phyloP scores from a whole-genome alignment of 78 protist genomes.

The Diacronema lutheri region DNA sequence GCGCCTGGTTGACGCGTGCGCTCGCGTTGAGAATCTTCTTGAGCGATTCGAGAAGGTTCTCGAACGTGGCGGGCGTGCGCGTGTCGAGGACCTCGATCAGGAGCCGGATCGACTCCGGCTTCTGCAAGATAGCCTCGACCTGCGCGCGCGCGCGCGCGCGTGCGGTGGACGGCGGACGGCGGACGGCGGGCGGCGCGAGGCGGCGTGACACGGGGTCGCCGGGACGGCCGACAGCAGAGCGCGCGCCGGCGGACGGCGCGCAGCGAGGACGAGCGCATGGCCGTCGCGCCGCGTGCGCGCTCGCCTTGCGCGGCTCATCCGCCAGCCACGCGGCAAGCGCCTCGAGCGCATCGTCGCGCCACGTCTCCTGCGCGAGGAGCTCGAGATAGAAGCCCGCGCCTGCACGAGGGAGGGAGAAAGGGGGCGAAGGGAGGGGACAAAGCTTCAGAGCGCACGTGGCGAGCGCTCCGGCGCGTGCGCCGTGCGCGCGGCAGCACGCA shows the following conservation, averaged over 20 bases:
- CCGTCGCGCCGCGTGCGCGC: not conserved
- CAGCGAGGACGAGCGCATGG: too few relatives aligned
- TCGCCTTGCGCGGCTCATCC: conserved; percentile 7
- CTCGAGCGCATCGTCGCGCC: conserved; percentile 77
- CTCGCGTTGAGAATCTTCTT: not conserved
- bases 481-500: not conserved
- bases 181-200: not conserved
- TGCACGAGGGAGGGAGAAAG: too few relatives aligned
- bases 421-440: too few relatives aligned
- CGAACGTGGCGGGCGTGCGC: not conserved
- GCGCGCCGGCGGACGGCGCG: too few relatives aligned
- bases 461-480: too few relatives aligned
- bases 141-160: not conserved
- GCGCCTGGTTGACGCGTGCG: not conserved
- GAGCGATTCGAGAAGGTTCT: not conserved
- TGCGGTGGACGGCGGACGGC: not conserved
- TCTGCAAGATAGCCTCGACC: not conserved
- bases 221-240: too few relatives aligned
- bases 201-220: too few relatives aligned
- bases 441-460: too few relatives aligned
- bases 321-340: conserved; percentile 69
- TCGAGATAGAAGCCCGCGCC: conserved; percentile 64
- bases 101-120: too few relatives aligned
- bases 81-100: too few relatives aligned
- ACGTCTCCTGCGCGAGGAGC: conserved; percentile 52